Conservation (phyloP, 2,329 filamentous ascomycete species). For the Phialophora chinensis region DNA sequence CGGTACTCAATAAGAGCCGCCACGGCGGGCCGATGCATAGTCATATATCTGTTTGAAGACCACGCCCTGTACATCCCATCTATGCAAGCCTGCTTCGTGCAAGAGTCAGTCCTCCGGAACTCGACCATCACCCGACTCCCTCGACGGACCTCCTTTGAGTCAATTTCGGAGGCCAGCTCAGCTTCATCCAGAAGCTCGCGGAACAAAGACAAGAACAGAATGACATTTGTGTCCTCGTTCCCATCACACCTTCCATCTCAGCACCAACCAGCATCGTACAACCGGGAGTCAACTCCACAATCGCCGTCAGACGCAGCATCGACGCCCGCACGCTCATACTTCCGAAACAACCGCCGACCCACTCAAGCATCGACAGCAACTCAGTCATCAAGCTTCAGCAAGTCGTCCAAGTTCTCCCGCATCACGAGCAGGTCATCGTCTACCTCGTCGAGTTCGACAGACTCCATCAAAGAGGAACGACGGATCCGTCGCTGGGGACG, state of each 20-base stretch:
- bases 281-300: neutral
- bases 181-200: neutral
- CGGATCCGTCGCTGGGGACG: slow-evolving; percentile 20
- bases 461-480: slow-evolving; percentile 9
- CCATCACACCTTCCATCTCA: slow-evolving; percentile 18
- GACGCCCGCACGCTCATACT: slow-evolving; percentile 4
- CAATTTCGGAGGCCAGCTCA: neutral
- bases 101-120: slow-evolving; percentile 12
- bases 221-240: slow-evolving; percentile 22
- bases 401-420: slow-evolving; percentile 13
- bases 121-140: slow-evolving; percentile 1
- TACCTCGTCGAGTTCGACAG: neutral
- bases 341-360: slow-evolving; percentile 10
- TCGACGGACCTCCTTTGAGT: neutral
- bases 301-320: neutral
- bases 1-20: neutral
- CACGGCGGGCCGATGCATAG: neutral
- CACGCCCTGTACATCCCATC: neutral
- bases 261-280: slow-evolving; percentile 12
- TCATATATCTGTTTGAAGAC: slow-evolving; percentile 1
- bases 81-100: slow-evolving; percentile 16
- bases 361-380: slow-evolving; percentile 16
- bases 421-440: slow-evolving; percentile 14
- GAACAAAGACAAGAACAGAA: slow-evolving; percentile 8
- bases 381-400: slow-evolving; percentile 8